A percentile compares a stretch with the other conserved stretches of the same genome.
These are phyloP conservation scores for Epichloe sibirici DNA, from an alignment of 2,329 filamentous ascomycete species.

Conservation along the genomic window DNA sequence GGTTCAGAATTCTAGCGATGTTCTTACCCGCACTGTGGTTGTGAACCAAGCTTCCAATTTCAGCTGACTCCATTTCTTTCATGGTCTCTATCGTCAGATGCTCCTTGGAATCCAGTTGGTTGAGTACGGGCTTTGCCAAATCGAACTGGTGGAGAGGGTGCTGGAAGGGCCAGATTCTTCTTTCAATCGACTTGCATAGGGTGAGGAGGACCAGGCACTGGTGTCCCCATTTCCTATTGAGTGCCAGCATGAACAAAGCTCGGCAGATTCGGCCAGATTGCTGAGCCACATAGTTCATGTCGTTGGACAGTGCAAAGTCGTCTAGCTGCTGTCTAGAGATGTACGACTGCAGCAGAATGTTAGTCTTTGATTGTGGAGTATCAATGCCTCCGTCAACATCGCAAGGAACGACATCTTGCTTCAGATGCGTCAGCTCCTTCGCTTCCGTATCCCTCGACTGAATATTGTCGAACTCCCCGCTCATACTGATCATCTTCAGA, in stretches of 20 bases:
- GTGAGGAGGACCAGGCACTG: slow-evolving; percentile 86
- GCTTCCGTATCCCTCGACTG: slow-evolving; percentile 84
- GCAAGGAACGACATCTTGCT: slow-evolving; percentile 60
- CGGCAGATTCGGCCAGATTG: slow-evolving; percentile 91
- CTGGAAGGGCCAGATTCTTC: slow-evolving; percentile 86
- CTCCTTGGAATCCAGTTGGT: slow-evolving; percentile 74
- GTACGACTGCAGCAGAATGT: slow-evolving; percentile 86
- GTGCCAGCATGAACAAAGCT: slow-evolving; percentile 91
- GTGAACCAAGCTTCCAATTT: slow-evolving; percentile 84
- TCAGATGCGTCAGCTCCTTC: slow-evolving; percentile 69
- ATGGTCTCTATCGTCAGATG: slow-evolving; percentile 66
- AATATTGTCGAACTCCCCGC: slow-evolving; percentile 94
- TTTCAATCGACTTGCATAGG: slow-evolving; percentile 93
- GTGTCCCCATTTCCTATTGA: slow-evolving; percentile 91
- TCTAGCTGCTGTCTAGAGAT: slow-evolving; percentile 81
- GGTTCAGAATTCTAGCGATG: slow-evolving; percentile 69
- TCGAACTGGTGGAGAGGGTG: slow-evolving; percentile 95
- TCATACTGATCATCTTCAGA: slow-evolving; percentile 93
- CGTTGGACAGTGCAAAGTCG: slow-evolving; percentile 86
- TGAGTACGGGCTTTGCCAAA: slow-evolving; percentile 68
- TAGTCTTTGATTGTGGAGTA: slow-evolving; percentile 79
- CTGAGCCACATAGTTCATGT: slow-evolving; percentile 89
- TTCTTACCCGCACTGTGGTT: slow-evolving; percentile 79
- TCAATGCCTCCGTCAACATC: slow-evolving; percentile 63
- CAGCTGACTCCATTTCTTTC: slow-evolving; percentile 83